Conservation (phyloP, 345 rosid genomes). For the Camelina sativa region DNA sequence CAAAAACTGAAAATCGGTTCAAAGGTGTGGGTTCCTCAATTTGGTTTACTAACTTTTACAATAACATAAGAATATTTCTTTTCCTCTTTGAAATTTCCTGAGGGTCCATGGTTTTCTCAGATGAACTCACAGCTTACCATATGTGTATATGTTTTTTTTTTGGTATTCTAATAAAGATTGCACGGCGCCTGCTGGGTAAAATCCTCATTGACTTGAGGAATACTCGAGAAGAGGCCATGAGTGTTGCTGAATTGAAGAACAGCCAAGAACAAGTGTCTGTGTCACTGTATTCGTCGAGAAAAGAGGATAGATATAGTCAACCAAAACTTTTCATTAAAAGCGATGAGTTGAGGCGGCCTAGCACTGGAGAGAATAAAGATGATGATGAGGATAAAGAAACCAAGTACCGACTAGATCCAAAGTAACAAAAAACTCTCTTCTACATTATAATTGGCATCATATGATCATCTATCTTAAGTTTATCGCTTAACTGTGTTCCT, state of each 20-base stretch:
- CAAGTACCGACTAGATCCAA: conserved; percentile 96
- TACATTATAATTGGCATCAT: not conserved
- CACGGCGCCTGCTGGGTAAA: conserved; percentile 95
- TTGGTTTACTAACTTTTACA: conserved; percentile 15
- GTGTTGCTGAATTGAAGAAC: conserved; percentile 85
- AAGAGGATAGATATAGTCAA: conserved; percentile 59
- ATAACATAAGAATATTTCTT: conserved; percentile 2
- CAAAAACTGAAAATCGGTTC: conserved; percentile 97
- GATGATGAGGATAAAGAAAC: conserved; percentile 96
- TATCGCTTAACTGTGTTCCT: not conserved
- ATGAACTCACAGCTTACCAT: conserved; percentile 14
- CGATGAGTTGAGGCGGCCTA: conserved; percentile 69
- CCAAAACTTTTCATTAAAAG: conserved; percentile 55
- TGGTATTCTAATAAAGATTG: conserved; percentile 56
- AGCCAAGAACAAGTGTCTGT: conserved; percentile 63
- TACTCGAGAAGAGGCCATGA: conserved; percentile 94
- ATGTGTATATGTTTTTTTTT: not conserved
- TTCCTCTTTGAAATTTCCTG: not conserved
- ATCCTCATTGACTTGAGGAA: conserved; percentile 95
- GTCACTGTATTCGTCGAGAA: conserved; percentile 50
- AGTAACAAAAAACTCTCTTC: conserved; percentile 46
- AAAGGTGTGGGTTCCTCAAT: conserved; percentile 63
- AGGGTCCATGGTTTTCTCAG: conserved; percentile 4
- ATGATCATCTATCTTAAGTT: conserved; percentile 11
- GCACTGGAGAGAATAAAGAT: conserved; percentile 81